A percentile compares a stretch with the other conserved stretches of the same genome.
These are phyloP conservation scores for Trichoderma breve DNA, from an alignment of 2,329 filamentous ascomycete genomes.

Conservation along the genomic window DNA sequence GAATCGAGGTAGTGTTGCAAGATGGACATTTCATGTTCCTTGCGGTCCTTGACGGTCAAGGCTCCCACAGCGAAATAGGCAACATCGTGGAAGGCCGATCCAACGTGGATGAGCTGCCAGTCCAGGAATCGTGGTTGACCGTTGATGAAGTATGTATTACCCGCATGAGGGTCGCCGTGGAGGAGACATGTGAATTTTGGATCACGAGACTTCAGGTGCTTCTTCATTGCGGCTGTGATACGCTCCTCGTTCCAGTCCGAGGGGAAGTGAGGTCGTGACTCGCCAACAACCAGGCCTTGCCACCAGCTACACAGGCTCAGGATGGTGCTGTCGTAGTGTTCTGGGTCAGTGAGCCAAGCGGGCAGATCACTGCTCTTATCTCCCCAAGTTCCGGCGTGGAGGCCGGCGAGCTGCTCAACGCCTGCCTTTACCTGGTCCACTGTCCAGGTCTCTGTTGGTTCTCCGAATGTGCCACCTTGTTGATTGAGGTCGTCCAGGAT, in stretches of 20 bases:
- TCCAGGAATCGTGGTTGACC: not conserved
- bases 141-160: not conserved
- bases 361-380: not conserved
- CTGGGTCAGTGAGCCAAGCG: not conserved
- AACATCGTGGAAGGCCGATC: not conserved
- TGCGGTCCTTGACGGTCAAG: not conserved
- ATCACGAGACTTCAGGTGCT: not conserved
- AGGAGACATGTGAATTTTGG: not conserved
- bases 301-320: not conserved
- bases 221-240: conserved; percentile 7
- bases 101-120: conserved; percentile 7
- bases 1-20: not conserved
- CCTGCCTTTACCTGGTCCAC: not conserved
- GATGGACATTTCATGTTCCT: not conserved
- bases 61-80: not conserved
- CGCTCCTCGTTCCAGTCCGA: conserved; percentile 1
- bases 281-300: not conserved
- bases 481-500: not conserved
- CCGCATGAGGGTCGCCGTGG: conserved; percentile 1
- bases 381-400: conserved; percentile 3
- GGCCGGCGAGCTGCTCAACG: not conserved
- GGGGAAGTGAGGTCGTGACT: not conserved
- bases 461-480: not conserved
- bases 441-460: not conserved
- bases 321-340: not conserved